phyloP scores from a whole-genome alignment of 768 basidiomycete genomes.

The Trametes cinnabarina region DNA sequence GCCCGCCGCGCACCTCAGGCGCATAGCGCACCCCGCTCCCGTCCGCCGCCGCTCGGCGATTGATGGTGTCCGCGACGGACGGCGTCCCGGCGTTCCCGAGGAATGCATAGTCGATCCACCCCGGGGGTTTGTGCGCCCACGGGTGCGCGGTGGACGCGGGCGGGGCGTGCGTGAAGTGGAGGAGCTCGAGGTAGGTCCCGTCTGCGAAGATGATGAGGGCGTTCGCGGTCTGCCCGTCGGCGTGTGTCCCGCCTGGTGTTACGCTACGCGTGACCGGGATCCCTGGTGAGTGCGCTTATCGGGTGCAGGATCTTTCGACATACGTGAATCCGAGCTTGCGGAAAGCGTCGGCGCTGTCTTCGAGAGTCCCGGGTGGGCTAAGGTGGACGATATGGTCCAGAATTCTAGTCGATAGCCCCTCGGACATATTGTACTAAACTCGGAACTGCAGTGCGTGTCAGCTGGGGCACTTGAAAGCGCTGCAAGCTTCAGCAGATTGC shows the following conservation, averaged over 20 bases:
- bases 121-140: constrained; percentile 54
- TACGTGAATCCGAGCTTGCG: constrained; percentile 61
- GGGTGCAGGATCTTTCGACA: neutral
- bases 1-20: constrained; percentile 50
- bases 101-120: constrained; percentile 70
- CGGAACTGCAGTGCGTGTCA: too few species aligned
- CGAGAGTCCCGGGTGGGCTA: constrained; percentile 60
- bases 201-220: constrained; percentile 62
- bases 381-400: constrained; percentile 74
- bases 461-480: neutral
- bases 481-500: too few species aligned
- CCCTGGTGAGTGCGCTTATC: neutral
- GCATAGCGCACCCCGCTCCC: constrained; percentile 42
- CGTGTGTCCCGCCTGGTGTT: constrained; percentile 62
- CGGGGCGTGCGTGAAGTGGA: constrained; percentile 58
- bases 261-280: constrained; percentile 44
- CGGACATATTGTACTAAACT: neutral
- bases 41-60: constrained; percentile 44
- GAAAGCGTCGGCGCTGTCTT: constrained; percentile 50
- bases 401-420: constrained; percentile 36
- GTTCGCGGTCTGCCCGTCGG: constrained; percentile 61
- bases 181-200: constrained; percentile 65
- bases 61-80: constrained; percentile 53
- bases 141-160: constrained; percentile 44
- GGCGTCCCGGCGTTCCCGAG: constrained; percentile 46